Conservation (phyloP, 2,329 filamentous ascomycete genomes). For the Talaromyces albobiverticillius region DNA sequence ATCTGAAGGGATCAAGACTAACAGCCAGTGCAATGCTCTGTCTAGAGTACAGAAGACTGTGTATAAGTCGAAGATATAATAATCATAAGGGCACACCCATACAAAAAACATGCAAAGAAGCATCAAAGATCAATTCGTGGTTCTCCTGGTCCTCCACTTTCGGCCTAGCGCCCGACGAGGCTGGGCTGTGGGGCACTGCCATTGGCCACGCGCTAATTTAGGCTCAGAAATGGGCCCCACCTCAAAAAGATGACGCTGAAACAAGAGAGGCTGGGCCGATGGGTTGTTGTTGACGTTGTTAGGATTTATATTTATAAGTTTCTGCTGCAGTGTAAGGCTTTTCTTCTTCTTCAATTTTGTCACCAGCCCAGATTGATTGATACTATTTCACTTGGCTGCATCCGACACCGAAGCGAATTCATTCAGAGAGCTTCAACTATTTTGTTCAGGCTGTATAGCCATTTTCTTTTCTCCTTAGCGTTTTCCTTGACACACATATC, state of each 20-base stretch:
- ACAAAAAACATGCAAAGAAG: too few species aligned
- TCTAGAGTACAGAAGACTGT: too few species aligned
- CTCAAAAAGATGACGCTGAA: not conserved
- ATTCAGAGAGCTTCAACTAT: not conserved
- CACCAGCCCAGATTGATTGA: not conserved
- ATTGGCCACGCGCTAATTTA: not conserved
- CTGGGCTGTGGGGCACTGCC: not conserved
- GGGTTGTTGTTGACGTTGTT: not conserved
- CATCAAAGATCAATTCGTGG: too few species aligned
- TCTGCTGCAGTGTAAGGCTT: not conserved
- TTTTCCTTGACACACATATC: not conserved
- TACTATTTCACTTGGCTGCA: too few species aligned
- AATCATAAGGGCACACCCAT: too few species aligned
- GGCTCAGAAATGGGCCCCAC: constrained; percentile 1
- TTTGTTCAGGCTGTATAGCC: constrained; percentile 5
- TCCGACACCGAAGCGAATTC: too few species aligned
- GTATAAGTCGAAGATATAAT: too few species aligned
- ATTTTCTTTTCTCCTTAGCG: not conserved
- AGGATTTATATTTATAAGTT: not conserved
- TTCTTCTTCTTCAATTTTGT: not conserved
- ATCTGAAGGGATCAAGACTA: too few species aligned
- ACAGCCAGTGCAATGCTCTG: too few species aligned
- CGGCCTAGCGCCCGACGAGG: constrained; percentile 1
- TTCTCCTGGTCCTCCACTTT: too few species aligned
- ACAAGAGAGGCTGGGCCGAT: constrained; percentile 6